Base-by-base conservation (phyloP, 331 rosid genomes). In the Prunus yedoensis region DNA sequence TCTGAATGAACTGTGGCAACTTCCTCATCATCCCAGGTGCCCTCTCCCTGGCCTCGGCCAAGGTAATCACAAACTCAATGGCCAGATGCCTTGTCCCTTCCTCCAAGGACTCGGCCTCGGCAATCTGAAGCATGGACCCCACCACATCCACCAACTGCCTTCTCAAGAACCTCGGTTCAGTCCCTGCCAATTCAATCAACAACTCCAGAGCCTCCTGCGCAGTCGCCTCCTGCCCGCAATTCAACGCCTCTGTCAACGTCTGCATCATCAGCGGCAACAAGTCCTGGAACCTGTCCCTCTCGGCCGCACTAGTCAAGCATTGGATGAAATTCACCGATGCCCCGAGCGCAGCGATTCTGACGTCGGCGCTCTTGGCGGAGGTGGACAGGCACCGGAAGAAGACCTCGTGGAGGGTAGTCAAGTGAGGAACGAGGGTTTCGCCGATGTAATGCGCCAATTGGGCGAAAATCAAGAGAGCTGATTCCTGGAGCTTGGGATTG, bases 11-110 rank as follows among this genome's bases (percentile, higher is more conserved):
- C 86, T 90, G 92, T 0, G 95, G 92, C 84, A 88, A 46, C 87
- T 88, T 90, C 76, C 95, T 88, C 95, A 90, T 86, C 95, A 90
- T 90, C 59, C 95, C 92, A 0, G 95, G 95, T 18, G 92, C 95
- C 1, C 91, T 84, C 80, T 90, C 90, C 77, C 95, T 82, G 2
- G 92, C 95, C 78, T 88, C 90, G 0, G 95, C 89, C 21, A 90
- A 78, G 0, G 95, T 90, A 18, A 88, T 83, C 10, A 90, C 91
- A 30, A 90, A 90, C 68, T 88, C 92, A 73, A 90, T 86, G 0
- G 95, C 92, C 89, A 90, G 75, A 60, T 90, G 92, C 52, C 95
- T 74, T 0, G 92, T 88, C 57, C 85, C 88, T 74, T 90, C 95
- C 76, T 90, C 95, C 73, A 90, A 63, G 0, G 89, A 78, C 45